Conservation (phyloP, 257 asterid genomes). For the Capsicum baccatum region DNA sequence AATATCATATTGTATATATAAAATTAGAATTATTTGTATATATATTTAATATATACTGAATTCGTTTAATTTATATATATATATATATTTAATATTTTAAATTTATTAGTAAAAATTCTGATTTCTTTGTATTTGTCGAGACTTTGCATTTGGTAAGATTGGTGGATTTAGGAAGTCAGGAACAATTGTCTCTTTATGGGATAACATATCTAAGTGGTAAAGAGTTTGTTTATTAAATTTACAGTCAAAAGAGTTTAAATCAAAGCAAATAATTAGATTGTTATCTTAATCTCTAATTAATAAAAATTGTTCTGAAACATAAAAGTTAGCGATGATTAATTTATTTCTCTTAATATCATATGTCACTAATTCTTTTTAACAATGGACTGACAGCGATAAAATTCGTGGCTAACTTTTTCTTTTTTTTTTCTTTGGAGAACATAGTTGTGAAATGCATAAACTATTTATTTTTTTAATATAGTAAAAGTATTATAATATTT, state of each 20-base stretch:
- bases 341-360: not conserved
- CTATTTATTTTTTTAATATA: not conserved
- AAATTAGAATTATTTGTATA: too few species aligned
- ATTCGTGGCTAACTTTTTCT: too few species aligned
- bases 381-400: not conserved
- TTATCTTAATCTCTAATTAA: not conserved
- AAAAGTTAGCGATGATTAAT: not conserved
- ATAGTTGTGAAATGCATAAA: not conserved
- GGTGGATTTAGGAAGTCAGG: not conserved
- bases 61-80: not conserved
- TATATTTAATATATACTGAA: not conserved
- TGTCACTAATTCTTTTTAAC: not conserved
- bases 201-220: constrained; percentile 11
- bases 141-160: not conserved
- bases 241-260: not conserved
- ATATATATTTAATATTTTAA: too few species aligned
- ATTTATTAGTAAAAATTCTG: not conserved
- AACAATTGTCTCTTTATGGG: not conserved
- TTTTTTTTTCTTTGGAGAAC: too few species aligned
- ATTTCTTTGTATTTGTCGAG: fast-evolving
- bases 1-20: not conserved
- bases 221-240: not conserved
- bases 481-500: not conserved
- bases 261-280: not conserved
- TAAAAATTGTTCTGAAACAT: not conserved